Evolutionary conservation across 495 filamentous ascomycete genomes (phyloP).

Genomic region (Chaetomium tenue): DNA sequence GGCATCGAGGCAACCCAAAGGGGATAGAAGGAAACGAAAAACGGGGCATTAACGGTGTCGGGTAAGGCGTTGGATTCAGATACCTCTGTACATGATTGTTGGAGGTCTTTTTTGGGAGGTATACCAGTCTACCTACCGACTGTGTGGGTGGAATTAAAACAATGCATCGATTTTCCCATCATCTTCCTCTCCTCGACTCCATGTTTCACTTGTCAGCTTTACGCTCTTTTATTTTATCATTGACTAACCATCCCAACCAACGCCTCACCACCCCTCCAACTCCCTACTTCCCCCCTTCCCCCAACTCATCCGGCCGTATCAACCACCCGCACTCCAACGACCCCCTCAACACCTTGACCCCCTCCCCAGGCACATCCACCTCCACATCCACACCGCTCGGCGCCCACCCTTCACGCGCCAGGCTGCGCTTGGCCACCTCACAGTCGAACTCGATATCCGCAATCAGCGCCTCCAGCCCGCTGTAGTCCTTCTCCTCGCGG

Average conservation of each 20-base stretch:
- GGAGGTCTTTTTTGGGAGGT: neutral
- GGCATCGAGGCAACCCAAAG: conserved; percentile 7
- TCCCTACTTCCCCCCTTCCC: neutral
- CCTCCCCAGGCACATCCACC: conserved; percentile 16
- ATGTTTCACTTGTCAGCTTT: neutral
- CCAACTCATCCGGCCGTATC: conserved; percentile 28
- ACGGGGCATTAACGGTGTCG: conserved; percentile 17
- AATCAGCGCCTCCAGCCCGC: conserved; percentile 74
- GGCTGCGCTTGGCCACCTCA: conserved; percentile 72
- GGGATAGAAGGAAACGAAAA: conserved; percentile 17
- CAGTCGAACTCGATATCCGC: conserved; percentile 87
- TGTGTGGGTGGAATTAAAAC: neutral
- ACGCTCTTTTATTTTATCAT: neutral
- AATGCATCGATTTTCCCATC: neutral
- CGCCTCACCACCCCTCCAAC: neutral
- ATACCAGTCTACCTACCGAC: neutral
- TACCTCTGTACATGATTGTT: neutral
- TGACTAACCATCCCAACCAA: neutral
- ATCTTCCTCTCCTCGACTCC: neutral
- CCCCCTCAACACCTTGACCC: conserved; percentile 40
- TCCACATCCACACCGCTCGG: conserved; percentile 21
- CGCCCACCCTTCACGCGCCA: conserved; percentile 66
- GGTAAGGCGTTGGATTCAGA: conserved; percentile 8
- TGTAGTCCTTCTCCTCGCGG: conserved; percentile 85
- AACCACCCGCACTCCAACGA: conserved; percentile 44